Percentiles rank a stretch among this genome's conserved stretches.
Evolutionary conservation across 192 early-diverging fungal species (phyloP).

Genomic region (Borealophlyctis nickersoniae): DNA sequence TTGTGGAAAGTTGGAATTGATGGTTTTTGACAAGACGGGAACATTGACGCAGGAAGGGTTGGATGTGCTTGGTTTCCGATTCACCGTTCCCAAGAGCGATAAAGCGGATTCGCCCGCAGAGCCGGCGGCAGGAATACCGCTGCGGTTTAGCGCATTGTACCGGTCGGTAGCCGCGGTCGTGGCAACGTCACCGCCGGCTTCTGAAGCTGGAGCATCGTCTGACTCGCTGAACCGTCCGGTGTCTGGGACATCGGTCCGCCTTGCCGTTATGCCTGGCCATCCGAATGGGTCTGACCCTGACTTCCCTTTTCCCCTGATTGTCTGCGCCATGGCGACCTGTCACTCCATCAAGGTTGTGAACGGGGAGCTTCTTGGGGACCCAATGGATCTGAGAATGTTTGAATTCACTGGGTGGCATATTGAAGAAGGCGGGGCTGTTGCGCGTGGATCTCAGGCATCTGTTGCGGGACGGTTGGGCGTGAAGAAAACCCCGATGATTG

Average conservation of each 20-base stretch:
- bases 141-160: constrained; percentile 36
- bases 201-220: neutral
- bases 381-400: constrained; percentile 97
- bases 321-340: constrained; percentile 62
- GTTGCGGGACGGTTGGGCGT: neutral
- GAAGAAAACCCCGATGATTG: constrained; percentile 53
- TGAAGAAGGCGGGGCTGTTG: constrained; percentile 74
- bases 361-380: constrained; percentile 89
- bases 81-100: constrained; percentile 32
- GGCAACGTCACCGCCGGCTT: too few species aligned
- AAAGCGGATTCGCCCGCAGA: constrained; percentile 11
- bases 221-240: constrained; percentile 19
- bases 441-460: neutral
- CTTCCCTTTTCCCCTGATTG: constrained; percentile 51
- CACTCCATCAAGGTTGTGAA: constrained; percentile 81
- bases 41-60: constrained; percentile 95
- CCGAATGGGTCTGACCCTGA: constrained; percentile 36
- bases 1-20: constrained; percentile 91
- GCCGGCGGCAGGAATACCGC: constrained; percentile 5
- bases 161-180: constrained; percentile 18
- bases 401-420: constrained; percentile 90
- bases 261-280: constrained; percentile 28
- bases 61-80: constrained; percentile 88
- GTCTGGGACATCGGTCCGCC: constrained; percentile 31
- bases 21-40: constrained; percentile 99